Evolutionary conservation across 192 early-diverging fungal genomes (phyloP).

Genomic region (Physocladia obscura): DNA sequence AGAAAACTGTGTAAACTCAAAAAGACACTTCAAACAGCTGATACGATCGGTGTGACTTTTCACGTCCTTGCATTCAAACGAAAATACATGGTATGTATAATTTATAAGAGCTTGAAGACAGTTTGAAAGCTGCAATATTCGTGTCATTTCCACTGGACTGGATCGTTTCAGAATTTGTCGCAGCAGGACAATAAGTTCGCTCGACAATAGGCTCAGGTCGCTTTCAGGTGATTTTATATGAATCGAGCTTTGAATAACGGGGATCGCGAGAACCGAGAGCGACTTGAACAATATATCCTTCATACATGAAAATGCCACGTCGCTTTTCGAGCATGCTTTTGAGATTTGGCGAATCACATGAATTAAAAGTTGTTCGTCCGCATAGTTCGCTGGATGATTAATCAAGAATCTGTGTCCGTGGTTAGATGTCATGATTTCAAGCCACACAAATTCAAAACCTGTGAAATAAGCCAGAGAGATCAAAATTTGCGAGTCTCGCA

Average conservation of each 20-base stretch:
- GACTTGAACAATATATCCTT: slow-evolving; percentile 12
- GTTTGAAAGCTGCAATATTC: background rate
- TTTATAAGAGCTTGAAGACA: slow-evolving; percentile 26
- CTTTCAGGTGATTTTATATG: background rate
- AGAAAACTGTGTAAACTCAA: slow-evolving; percentile 12
- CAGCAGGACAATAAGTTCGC: slow-evolving; percentile 16
- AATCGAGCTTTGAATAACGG: slow-evolving; percentile 4
- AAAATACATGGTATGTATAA: slow-evolving; percentile 29
- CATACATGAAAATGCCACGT: background rate
- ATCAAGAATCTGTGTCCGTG: slow-evolving; percentile 22
- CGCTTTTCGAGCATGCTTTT: background rate
- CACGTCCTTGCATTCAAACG: slow-evolving; percentile 9
- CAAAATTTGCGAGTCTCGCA: background rate
- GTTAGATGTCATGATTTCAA: background rate
- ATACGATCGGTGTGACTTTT: slow-evolving; percentile 14
- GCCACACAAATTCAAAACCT: background rate
- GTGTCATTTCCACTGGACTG: background rate
- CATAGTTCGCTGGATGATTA: slow-evolving; percentile 21
- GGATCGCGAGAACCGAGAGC: slow-evolving; percentile 16
- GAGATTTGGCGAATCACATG: slow-evolving; percentile 17
- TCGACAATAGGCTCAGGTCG: background rate
- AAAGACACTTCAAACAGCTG: slow-evolving; percentile 28
- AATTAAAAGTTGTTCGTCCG: slow-evolving; percentile 33
- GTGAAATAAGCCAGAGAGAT: background rate
- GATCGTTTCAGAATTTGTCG: background rate